These are phyloP conservation scores for Solanum aculeatissimum DNA, from an alignment of 305 asterid genomes.

Conservation along the genomic window DNA sequence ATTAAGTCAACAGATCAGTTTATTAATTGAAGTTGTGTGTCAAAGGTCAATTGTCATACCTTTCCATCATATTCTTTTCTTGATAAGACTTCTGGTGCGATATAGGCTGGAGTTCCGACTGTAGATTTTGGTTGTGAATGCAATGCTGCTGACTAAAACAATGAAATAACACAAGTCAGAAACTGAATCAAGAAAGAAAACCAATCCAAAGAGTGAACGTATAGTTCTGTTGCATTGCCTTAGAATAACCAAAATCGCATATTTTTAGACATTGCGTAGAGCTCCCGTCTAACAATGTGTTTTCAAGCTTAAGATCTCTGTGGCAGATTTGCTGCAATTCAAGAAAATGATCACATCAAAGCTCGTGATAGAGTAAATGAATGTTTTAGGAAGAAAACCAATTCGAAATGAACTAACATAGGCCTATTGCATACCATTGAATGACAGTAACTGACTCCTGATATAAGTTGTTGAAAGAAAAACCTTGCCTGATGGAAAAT, in stretches of 20 bases:
- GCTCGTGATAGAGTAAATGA: not conserved
- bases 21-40: not conserved
- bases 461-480: slow-evolving; percentile 70
- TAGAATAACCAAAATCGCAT: slow-evolving; percentile 85
- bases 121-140: slow-evolving; percentile 89
- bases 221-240: slow-evolving; percentile 20
- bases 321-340: slow-evolving; percentile 76
- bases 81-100: slow-evolving; percentile 73
- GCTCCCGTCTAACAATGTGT: slow-evolving; percentile 77
- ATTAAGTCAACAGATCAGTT: not conserved
- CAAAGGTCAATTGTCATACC: slow-evolving; percentile 17
- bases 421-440: slow-evolving; percentile 43
- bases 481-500: slow-evolving; percentile 47
- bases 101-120: slow-evolving; percentile 81
- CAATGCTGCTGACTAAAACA: slow-evolving; percentile 46
- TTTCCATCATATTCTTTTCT: slow-evolving; percentile 79
- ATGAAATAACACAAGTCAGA: not conserved
- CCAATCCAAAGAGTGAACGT: not conserved
- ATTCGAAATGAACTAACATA: not conserved
- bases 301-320: slow-evolving; percentile 84
- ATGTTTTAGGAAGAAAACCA: not conserved
- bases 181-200: not conserved
- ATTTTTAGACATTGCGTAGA: slow-evolving; percentile 58
- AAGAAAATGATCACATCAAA: not conserved
- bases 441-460: slow-evolving; percentile 86